These are phyloP conservation scores for Closterium sp. DNA, from an alignment of 139 green algal genomes.

Conservation along the genomic window DNA sequence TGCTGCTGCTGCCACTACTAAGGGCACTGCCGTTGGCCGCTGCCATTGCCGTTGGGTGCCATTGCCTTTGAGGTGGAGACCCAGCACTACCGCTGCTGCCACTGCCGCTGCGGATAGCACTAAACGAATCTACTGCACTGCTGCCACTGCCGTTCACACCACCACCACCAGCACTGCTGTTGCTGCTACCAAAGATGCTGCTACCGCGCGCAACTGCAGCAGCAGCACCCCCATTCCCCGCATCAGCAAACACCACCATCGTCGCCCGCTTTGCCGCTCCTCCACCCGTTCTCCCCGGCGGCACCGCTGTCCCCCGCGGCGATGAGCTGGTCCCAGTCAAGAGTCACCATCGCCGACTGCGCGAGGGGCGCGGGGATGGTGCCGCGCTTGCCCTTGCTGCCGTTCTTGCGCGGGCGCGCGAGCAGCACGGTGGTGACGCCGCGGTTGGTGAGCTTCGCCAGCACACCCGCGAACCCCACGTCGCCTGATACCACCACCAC, in stretches of 20 bases:
- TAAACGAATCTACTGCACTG: too few relatives aligned
- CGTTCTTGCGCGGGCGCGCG: constrained; percentile 3
- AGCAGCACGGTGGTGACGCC: constrained; percentile 23
- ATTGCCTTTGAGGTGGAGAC: not conserved
- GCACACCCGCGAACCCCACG: constrained; percentile 15
- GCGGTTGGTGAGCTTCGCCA: constrained; percentile 16
- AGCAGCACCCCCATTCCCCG: not conserved
- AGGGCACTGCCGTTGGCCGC: not conserved
- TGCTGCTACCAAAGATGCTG: not conserved
- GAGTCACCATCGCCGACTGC: constrained; percentile 13
- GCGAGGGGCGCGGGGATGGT: not conserved
- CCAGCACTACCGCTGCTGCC: too few relatives aligned
- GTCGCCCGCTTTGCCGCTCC: not conserved
- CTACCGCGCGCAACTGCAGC: not conserved
- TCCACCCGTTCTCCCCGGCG: not conserved
- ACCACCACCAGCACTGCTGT: too few relatives aligned
- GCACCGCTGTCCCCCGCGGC: not conserved
- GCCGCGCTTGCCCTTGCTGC: not conserved
- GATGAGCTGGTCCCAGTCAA: constrained; percentile 27
- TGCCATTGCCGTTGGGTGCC: too few relatives aligned
- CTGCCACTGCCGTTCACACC: not conserved
- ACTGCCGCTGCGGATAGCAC: too few relatives aligned
- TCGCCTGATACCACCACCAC: constrained; percentile 35
- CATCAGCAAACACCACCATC: not conserved
- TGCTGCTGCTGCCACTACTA: not conserved